Percentiles rank a stretch among this genome's conserved stretches.
phyloP scores from a whole-genome alignment of 768 basidiomycete genomes.

The Rhizopogon roseolus region DNA sequence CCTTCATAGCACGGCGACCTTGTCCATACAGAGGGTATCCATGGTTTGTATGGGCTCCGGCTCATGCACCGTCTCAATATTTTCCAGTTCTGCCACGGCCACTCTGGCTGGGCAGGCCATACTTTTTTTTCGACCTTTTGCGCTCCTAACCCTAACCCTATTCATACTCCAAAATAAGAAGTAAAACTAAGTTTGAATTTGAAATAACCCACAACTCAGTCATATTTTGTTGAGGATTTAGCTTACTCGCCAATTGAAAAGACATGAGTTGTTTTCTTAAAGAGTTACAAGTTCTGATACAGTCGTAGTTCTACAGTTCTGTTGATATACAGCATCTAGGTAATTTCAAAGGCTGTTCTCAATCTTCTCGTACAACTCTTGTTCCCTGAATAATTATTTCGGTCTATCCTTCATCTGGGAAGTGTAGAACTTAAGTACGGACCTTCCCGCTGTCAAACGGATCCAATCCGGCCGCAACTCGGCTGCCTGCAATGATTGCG shows the following conservation, averaged over 20 bases:
- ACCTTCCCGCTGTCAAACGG: slow-evolving; percentile 34
- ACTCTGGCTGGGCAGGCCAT: slow-evolving; percentile 54
- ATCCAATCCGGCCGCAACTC: slow-evolving; percentile 68
- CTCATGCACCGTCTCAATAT: slow-evolving; percentile 73
- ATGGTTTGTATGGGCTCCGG: slow-evolving; percentile 63
- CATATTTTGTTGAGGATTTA: too few species aligned
- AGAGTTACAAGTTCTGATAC: too few species aligned
- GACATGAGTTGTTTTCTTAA: too few species aligned
- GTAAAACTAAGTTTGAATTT: too few species aligned
- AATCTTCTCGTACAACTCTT: slow-evolving; percentile 19
- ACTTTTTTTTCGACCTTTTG: slow-evolving; percentile 31
- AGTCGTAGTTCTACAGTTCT: too few species aligned
- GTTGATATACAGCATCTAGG: too few species aligned
- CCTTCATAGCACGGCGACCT: slow-evolving; percentile 70
- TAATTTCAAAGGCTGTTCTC: background rate
- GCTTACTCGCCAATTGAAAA: too few species aligned
- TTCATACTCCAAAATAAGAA: background rate
- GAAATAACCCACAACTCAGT: too few species aligned
- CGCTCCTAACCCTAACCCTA: slow-evolving; percentile 46
- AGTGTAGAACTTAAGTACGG: slow-evolving; percentile 2
- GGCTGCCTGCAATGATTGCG: slow-evolving; percentile 69
- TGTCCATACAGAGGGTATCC: slow-evolving; percentile 57
- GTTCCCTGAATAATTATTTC: slow-evolving; percentile 10
- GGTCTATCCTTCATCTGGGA: background rate
- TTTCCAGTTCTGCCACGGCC: slow-evolving; percentile 65